Evolutionary conservation across 2,329 filamentous ascomycete species (phyloP), one percentile per base, ranked within the genome.

Genomic region (Sodiomyces alkalinus): DNA sequence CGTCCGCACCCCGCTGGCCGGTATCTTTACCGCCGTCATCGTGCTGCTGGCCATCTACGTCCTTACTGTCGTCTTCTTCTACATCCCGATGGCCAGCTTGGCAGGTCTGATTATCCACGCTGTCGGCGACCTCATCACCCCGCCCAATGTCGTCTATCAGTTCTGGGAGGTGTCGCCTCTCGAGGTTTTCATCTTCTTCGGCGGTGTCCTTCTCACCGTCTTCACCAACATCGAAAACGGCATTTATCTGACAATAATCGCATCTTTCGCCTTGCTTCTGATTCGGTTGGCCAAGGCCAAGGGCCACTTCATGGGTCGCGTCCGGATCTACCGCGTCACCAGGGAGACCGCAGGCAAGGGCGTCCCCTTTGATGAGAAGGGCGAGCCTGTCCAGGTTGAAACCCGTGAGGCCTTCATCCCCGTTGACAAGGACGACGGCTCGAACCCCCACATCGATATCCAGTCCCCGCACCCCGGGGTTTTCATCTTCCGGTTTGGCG

Each of bases 61-160:
- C 5, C 56, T 90, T 17, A 75, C 80, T 0, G 70, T 72, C 0
- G 71, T 86, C 17, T 87, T 90, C 58, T 85, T 70, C 58, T 87
- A 79, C 49, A 87, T 90, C 31, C 80, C 81, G 0, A 74, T 64
- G 31, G 66, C 79, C 2, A 64, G 70, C 2, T 62, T 90, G 5
- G 64, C 79, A 1, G 81, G 70, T 15, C 68, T 90, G 40, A 87
- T 90, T 41, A 85, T 90, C 36, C 81, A 90, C 48, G 81, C 80
- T 3, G 80, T 90, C 1, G 74, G 72, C 39, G 80, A 86, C 42
- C 55, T 86, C 26, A 70, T 86, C 41, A 77, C 77, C 0, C 70
- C 76, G 1, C 80, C 80, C 2, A 75, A 76, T 39, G 74, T 70
- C 0, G 62, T 86, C 2, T 82, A 80, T 51, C 72, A 77, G 34